Percentiles rank a stretch among this genome's conserved stretches.
Conservation (phyloP, 2,329 filamentous ascomycete species). For the Xylaria hypoxylon region DNA sequence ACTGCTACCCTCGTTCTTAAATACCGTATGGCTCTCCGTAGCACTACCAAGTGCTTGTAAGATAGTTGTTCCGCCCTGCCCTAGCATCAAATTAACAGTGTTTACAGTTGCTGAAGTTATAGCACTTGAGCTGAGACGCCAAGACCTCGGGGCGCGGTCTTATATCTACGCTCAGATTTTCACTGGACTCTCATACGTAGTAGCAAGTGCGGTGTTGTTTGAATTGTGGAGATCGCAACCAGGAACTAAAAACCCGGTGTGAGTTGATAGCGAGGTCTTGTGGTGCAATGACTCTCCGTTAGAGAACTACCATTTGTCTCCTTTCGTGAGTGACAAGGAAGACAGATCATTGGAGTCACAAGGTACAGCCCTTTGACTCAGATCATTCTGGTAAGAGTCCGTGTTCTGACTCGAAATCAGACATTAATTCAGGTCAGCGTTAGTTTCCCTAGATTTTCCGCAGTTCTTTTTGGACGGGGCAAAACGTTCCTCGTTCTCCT, state of each 20-base stretch:
- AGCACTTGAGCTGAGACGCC: neutral
- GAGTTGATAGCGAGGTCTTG: neutral
- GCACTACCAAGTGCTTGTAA: slow-evolving; percentile 21
- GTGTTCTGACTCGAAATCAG: too few species aligned
- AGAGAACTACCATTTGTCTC: too few species aligned
- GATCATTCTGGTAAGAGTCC: too few species aligned
- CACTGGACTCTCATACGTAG: neutral
- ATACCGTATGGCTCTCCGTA: slow-evolving; percentile 14
- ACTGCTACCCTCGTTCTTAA: slow-evolving; percentile 15
- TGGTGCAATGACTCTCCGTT: too few species aligned
- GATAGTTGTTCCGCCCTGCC: neutral
- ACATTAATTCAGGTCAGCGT: too few species aligned
- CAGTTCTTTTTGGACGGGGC: too few species aligned
- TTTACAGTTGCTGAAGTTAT: neutral
- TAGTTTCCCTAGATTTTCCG: too few species aligned
- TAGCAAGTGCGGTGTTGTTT: neutral
- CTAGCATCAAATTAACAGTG: neutral
- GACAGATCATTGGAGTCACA: too few species aligned
- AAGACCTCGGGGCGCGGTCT: neutral
- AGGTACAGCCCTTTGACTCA: too few species aligned
- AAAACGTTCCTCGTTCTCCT: too few species aligned
- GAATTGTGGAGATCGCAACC: neutral
- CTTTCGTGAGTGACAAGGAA: too few species aligned
- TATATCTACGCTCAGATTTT: neutral
- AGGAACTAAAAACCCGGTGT: neutral